phyloP scores from a whole-genome alignment of 345 rosid species.

The Lepidium didymum region DNA sequence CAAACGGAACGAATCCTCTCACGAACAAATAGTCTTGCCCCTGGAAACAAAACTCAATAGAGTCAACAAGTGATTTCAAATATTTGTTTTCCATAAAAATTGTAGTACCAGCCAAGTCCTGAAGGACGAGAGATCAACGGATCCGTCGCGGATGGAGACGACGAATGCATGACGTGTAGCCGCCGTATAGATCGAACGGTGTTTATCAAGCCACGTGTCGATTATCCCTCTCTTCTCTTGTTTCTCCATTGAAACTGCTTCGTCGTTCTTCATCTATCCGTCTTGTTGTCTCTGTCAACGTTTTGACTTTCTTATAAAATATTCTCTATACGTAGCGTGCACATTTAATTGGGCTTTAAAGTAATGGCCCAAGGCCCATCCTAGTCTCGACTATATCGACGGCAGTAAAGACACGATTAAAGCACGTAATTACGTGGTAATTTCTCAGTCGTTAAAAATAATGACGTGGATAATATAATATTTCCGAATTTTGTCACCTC shows the following conservation, averaged over 20 bases:
- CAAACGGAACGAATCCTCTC: constrained; percentile 60
- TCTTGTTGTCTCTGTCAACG: background rate
- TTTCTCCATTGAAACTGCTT: constrained; percentile 22
- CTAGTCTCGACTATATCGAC: background rate
- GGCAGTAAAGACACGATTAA: background rate
- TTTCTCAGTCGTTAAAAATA: background rate
- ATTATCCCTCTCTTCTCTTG: constrained; percentile 33
- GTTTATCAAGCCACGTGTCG: constrained; percentile 63
- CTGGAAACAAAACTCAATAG: constrained; percentile 35
- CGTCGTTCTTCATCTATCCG: background rate
- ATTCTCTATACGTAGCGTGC: background rate
- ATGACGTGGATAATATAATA: constrained; percentile 8
- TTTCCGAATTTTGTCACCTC: background rate
- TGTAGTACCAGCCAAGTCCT: constrained; percentile 71
- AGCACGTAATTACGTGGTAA: background rate
- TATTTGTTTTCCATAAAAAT: background rate
- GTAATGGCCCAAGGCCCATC: constrained; percentile 8
- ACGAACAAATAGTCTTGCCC: constrained; percentile 84
- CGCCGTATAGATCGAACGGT: constrained; percentile 40
- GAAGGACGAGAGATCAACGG: constrained; percentile 52
- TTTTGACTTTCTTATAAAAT: constrained; percentile 1
- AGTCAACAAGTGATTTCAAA: background rate
- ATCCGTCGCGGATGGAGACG: constrained; percentile 66
- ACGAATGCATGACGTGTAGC: constrained; percentile 73
- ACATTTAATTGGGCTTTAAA: constrained; percentile 15